A percentile compares a stretch with the other conserved stretches of the same genome.
phyloP scores from a whole-genome alignment of 1,284 basidiomycete species.

The Tilletia setariae region DNA sequence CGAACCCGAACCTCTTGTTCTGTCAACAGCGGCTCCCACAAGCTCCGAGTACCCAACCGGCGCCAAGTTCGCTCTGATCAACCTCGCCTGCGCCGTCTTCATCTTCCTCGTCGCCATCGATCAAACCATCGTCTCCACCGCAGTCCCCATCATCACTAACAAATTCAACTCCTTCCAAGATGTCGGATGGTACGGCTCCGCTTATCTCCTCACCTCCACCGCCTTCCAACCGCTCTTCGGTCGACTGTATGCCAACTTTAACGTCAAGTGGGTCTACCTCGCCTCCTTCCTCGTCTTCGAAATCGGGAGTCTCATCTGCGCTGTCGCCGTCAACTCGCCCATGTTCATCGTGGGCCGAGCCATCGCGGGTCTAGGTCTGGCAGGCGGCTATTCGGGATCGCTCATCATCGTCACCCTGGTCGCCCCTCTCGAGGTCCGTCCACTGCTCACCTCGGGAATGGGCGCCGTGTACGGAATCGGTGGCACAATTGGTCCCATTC shows the following conservation, averaged over 20 bases:
- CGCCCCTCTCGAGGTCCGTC: slow-evolving; percentile 25
- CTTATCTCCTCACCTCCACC: slow-evolving; percentile 40
- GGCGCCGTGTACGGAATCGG: slow-evolving; percentile 37
- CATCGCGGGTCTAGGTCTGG: slow-evolving; percentile 37
- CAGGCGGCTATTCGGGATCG: slow-evolving; percentile 35
- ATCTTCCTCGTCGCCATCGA: slow-evolving; percentile 22
- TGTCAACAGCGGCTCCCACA: no score
- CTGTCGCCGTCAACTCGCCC: slow-evolving; percentile 29
- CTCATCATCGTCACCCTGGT: slow-evolving; percentile 36
- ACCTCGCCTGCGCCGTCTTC: slow-evolving; percentile 11
- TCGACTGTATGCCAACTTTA: slow-evolving; percentile 35
- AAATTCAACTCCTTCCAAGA: slow-evolving; percentile 32
- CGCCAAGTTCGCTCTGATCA: slow-evolving; percentile 23
- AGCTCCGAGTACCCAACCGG: slow-evolving; percentile 18
- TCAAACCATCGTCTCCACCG: slow-evolving; percentile 42
- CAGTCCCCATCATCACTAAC: slow-evolving; percentile 36
- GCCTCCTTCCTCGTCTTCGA: slow-evolving; percentile 33
- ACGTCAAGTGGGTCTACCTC: slow-evolving; percentile 36
- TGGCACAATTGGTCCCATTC: slow-evolving; percentile 25
- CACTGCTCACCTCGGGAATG: slow-evolving; percentile 26
- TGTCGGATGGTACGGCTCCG: slow-evolving; percentile 37
- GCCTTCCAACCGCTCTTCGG: slow-evolving; percentile 43
- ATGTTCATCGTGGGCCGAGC: slow-evolving; percentile 45
- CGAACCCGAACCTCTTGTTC: background rate
- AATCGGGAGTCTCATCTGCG: slow-evolving; percentile 42